phyloP scores from a whole-genome alignment of 495 filamentous ascomycete species.

The Aspergillus panamensis region DNA sequence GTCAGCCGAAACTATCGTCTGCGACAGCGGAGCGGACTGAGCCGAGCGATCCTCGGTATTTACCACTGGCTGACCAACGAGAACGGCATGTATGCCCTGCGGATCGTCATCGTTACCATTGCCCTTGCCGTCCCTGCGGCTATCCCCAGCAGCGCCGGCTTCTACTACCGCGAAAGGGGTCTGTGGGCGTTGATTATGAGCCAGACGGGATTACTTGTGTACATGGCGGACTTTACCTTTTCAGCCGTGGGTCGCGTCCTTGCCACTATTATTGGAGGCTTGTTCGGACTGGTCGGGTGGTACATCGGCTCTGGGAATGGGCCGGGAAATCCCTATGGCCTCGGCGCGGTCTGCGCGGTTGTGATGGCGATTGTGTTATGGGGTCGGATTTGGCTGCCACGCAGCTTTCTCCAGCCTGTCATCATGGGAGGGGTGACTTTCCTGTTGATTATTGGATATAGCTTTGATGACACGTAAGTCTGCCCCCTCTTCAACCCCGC shows the following conservation, averaged over 20 bases:
- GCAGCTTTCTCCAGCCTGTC: conserved; percentile 28
- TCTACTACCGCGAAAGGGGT: conserved; percentile 45
- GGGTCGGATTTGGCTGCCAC: conserved; percentile 34
- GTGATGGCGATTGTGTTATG: conserved; percentile 37
- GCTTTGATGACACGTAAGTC: conserved; percentile 36
- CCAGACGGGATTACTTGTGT: conserved; percentile 40
- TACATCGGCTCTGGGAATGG: conserved; percentile 46
- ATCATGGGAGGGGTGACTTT: conserved; percentile 44
- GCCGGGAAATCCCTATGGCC: conserved; percentile 40
- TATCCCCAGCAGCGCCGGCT: conserved; percentile 39
- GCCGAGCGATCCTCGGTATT: conserved; percentile 18
- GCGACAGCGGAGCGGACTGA: conserved; percentile 10
- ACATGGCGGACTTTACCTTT: conserved; percentile 46
- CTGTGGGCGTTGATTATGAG: conserved; percentile 48
- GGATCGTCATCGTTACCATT: conserved; percentile 41
- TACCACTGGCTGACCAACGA: conserved; percentile 29
- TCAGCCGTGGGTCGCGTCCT: conserved; percentile 31
- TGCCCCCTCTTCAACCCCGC: neutral
- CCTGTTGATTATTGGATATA: conserved; percentile 40
- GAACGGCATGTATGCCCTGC: conserved; percentile 37
- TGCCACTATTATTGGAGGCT: conserved; percentile 40
- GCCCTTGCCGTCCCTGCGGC: conserved; percentile 38
- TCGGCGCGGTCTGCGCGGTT: conserved; percentile 36
- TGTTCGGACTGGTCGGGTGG: conserved; percentile 41
- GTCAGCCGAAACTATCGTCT: conserved; percentile 22